phyloP scores from a whole-genome alignment of 2,329 filamentous ascomycete genomes.

The Xylaria polymorpha region DNA sequence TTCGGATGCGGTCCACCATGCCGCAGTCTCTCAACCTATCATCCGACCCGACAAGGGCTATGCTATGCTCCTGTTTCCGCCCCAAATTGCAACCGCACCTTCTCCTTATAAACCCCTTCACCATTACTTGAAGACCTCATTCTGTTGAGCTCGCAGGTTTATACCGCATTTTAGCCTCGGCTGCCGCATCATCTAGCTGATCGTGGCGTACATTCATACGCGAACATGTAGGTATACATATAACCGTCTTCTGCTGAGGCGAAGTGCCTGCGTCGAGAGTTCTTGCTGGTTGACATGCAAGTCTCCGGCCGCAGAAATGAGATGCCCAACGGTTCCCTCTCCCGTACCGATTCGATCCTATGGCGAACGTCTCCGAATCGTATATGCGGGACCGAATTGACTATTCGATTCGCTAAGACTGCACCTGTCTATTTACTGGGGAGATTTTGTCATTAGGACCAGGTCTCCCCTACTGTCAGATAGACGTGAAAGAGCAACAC shows the following conservation, averaged over 20 bases:
- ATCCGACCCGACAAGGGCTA: neutral
- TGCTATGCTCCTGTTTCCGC: constrained; percentile 26
- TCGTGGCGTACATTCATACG: neutral
- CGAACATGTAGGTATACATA: constrained; percentile 18
- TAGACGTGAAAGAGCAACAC: neutral
- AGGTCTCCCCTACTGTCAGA: neutral
- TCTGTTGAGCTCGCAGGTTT: neutral
- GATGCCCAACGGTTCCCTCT: neutral
- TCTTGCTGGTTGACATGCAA: constrained; percentile 4
- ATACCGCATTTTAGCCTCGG: constrained; percentile 6
- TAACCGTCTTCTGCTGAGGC: constrained; percentile 19
- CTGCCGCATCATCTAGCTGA: constrained; percentile 9
- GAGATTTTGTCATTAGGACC: neutral
- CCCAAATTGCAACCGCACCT: constrained; percentile 20
- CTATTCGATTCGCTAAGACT: constrained; percentile 1
- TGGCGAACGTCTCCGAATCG: neutral
- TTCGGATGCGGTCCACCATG: neutral
- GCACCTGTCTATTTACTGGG: too few relatives aligned
- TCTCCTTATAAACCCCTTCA: constrained; percentile 9
- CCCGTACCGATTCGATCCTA: neutral
- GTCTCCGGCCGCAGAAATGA: constrained; percentile 2
- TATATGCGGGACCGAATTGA: constrained; percentile 4
- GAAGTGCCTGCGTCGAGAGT: constrained; percentile 32
- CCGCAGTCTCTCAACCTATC: neutral
- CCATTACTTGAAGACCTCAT: constrained; percentile 5